Percentiles rank a stretch among this genome's conserved stretches.
Evolutionary conservation across 1,284 basidiomycete genomes (phyloP).

Genomic region (Trichosporon sp.): DNA sequence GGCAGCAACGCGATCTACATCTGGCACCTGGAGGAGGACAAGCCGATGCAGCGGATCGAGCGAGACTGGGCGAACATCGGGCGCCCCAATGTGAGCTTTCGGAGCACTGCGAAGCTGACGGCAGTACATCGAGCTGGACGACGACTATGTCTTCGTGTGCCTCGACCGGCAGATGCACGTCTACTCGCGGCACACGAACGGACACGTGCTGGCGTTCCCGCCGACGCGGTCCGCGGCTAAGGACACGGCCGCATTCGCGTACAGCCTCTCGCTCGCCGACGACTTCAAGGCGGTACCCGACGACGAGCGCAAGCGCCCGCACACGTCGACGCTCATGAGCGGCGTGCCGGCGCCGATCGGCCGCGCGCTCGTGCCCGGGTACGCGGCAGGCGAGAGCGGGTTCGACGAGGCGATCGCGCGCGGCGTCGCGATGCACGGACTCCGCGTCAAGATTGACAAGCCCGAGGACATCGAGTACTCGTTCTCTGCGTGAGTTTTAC

Average conservation of each 20-base stretch:
- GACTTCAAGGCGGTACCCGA: slow-evolving; percentile 20
- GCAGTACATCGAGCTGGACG: slow-evolving; percentile 48
- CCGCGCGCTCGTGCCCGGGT: slow-evolving; percentile 5
- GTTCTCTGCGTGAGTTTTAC: slow-evolving; percentile 28
- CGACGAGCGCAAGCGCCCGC: slow-evolving; percentile 2
- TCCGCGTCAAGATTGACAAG: slow-evolving; percentile 4
- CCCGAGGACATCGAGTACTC: slow-evolving; percentile 12
- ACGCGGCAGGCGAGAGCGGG: not conserved
- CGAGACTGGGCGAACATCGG: slow-evolving; percentile 17
- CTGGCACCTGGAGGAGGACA: slow-evolving; percentile 38
- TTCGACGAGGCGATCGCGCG: slow-evolving; percentile 9
- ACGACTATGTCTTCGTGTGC: slow-evolving; percentile 43
- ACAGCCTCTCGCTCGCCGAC: slow-evolving; percentile 10
- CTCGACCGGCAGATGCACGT: slow-evolving; percentile 25
- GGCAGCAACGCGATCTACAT: slow-evolving; percentile 33
- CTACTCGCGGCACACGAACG: slow-evolving; percentile 28
- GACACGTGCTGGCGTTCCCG: slow-evolving; percentile 26
- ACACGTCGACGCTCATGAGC: not conserved
- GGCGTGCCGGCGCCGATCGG: slow-evolving; percentile 12
- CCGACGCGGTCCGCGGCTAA: not conserved
- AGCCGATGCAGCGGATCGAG: slow-evolving; percentile 23
- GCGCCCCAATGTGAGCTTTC: slow-evolving; percentile 22
- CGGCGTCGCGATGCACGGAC: slow-evolving; percentile 10
- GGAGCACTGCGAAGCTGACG: slow-evolving; percentile 7
- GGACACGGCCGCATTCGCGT: slow-evolving; percentile 6